These are phyloP conservation scores for Allantophomopsis lycopodina DNA, from an alignment of 2,329 filamentous ascomycete genomes.

Conservation along the genomic window DNA sequence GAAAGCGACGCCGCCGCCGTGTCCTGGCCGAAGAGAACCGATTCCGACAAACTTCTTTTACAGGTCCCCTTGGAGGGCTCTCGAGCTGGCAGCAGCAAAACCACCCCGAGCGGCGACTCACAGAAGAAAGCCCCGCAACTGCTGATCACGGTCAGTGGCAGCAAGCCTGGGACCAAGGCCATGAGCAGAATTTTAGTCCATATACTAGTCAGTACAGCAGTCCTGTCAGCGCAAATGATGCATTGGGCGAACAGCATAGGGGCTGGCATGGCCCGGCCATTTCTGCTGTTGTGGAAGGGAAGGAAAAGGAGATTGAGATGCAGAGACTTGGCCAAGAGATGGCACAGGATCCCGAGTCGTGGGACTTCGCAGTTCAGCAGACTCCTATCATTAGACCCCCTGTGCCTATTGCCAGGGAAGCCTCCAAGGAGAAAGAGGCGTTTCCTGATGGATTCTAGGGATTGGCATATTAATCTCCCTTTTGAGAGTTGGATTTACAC, in stretches of 20 bases:
- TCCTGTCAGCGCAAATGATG: conserved; percentile 24
- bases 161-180: conserved; percentile 21
- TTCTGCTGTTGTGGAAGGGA: not conserved
- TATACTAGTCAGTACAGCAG: conserved; percentile 47
- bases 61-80: not conserved
- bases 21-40: conserved; percentile 26
- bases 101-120: conserved; percentile 1
- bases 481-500: too few relatives aligned
- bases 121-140: conserved; percentile 13
- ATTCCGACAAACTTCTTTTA: not conserved
- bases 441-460: too few relatives aligned
- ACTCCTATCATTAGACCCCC: conserved; percentile 1
- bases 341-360: conserved; percentile 1
- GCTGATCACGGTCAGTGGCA: conserved; percentile 17
- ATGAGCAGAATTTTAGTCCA: conserved; percentile 38
- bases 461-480: too few relatives aligned
- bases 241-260: conserved; percentile 4
- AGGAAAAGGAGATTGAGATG: conserved; percentile 2
- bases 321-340: conserved; percentile 1
- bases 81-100: conserved; percentile 1
- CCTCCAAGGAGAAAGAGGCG: too few relatives aligned
- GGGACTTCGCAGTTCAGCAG: conserved; percentile 1
- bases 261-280: conserved; percentile 8
- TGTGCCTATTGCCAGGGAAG: not conserved
- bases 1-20: conserved; percentile 37